A percentile compares a stretch with the other conserved stretches of the same genome.
phyloP scores from a whole-genome alignment of 306 rosid species.

The Vigna unguiculata region DNA sequence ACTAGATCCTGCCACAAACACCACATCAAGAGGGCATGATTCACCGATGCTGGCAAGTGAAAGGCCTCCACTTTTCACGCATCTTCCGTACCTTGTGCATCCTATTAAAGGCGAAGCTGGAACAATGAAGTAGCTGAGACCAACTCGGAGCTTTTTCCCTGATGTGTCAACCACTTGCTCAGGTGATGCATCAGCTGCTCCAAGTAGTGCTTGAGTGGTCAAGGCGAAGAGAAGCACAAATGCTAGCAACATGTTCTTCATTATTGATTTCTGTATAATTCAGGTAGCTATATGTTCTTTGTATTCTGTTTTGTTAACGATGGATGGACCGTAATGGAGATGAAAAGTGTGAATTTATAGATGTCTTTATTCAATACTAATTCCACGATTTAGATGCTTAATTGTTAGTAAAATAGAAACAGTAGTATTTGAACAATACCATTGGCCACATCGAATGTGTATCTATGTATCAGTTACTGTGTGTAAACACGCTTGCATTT shows the following conservation, averaged over 20 bases:
- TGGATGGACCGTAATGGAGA: not conserved
- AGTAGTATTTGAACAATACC: slow-evolving; percentile 2
- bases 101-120: not conserved
- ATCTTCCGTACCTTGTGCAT: not conserved
- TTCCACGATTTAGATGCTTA: not conserved
- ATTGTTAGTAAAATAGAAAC: not conserved
- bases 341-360: slow-evolving; percentile 1
- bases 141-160: slow-evolving; percentile 31
- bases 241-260: slow-evolving; percentile 23
- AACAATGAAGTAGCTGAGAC: slow-evolving; percentile 36
- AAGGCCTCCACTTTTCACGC: not conserved
- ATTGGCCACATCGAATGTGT: not conserved
- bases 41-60: not conserved
- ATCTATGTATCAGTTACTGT: too few species aligned
- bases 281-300: not conserved
- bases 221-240: not conserved
- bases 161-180: slow-evolving; percentile 51
- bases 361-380: not conserved
- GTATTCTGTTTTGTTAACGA: not conserved
- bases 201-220: not conserved
- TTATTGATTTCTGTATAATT: not conserved
- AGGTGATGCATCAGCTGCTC: slow-evolving; percentile 19
- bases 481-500: not conserved
- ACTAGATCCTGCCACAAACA: slow-evolving; percentile 31
- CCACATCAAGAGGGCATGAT: slow-evolving; percentile 53